Conservation (phyloP, 2,329 filamentous ascomycete species). For the Epichloe brachyelytri region DNA sequence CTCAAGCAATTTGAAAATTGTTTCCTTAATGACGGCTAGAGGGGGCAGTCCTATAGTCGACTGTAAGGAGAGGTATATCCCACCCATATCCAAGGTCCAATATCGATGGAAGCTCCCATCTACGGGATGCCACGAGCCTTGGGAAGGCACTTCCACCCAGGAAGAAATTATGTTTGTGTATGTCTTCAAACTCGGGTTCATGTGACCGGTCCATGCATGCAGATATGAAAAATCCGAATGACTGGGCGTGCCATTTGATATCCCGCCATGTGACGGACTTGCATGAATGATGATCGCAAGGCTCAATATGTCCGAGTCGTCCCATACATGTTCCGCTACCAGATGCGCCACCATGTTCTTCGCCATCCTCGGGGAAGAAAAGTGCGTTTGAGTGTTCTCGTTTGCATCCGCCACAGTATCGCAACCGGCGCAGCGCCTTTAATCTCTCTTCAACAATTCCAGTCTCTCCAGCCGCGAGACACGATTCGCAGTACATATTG, state of each 20-base stretch:
- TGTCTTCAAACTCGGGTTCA: background rate
- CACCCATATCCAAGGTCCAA: background rate
- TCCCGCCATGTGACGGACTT: background rate
- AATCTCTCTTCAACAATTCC: background rate
- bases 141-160: background rate
- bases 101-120: background rate
- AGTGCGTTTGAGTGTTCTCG: background rate
- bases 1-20: background rate
- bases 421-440: background rate
- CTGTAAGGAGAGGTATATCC: background rate
- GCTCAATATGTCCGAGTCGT: background rate
- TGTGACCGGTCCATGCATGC: background rate
- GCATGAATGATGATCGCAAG: conserved; percentile 1
- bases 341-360: background rate
- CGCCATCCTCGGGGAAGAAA: background rate
- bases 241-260: background rate
- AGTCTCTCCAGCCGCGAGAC: background rate
- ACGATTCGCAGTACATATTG: background rate
- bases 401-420: background rate
- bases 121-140: background rate
- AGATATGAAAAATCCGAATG: background rate
- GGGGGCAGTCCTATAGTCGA: background rate
- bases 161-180: background rate
- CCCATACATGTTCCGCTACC: background rate
- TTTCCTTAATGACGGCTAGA: background rate